These are phyloP conservation scores for Exophiala xenobiotica DNA, from an alignment of 2,329 filamentous ascomycete species.

Conservation along the genomic window DNA sequence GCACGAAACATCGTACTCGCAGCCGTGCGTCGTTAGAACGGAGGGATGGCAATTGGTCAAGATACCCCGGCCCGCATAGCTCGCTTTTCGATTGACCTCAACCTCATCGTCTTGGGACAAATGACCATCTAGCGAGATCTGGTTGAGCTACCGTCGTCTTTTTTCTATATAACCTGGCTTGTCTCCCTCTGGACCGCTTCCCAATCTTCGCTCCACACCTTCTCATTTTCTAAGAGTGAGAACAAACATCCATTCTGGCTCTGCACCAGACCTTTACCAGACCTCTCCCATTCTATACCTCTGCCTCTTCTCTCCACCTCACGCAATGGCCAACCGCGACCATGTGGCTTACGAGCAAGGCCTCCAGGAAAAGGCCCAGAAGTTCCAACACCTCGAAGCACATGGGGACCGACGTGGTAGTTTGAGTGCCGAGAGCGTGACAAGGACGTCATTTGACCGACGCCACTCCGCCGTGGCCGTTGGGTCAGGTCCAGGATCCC, in stretches of 20 bases:
- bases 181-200: not conserved
- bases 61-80: not conserved
- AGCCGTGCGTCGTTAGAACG: not conserved
- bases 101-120: not conserved
- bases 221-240: not conserved
- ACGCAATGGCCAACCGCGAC: constrained; percentile 16
- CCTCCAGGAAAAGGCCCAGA: constrained; percentile 11
- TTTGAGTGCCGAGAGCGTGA: constrained; percentile 10
- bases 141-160: not conserved
- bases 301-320: not conserved
- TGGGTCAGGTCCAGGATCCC: constrained; percentile 1
- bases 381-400: constrained; percentile 8
- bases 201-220: not conserved
- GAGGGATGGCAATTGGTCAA: not conserved
- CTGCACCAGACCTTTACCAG: not conserved
- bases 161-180: not conserved
- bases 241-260: no score
- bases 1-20: not conserved
- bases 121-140: not conserved
- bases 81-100: not conserved
- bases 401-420: not conserved
- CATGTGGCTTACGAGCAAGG: constrained; percentile 11
- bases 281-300: not conserved
- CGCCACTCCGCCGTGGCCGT: constrained; percentile 16
- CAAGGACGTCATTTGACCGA: constrained; percentile 14